Base-by-base conservation (phyloP, 108 stramenopile species). In the Nitzschia inconspicua region DNA sequence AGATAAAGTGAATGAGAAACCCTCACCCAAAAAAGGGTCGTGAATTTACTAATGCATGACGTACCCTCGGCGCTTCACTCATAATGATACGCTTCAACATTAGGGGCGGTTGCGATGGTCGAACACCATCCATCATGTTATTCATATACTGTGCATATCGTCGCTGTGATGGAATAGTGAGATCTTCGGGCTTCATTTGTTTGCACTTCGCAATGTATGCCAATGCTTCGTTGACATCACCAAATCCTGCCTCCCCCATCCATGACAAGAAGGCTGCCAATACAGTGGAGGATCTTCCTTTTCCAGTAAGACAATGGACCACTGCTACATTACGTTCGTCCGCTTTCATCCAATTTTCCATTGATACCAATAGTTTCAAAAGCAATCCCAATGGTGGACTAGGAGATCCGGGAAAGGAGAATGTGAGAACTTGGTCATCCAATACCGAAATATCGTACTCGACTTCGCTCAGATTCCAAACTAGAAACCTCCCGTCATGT, bases 401-500 rank as follows among this genome's bases (percentile, higher is more conserved):
- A 0, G 96, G 98, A 60, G 83, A 83, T 9, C 96, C 98, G 8
- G 96, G 95, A 76, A 97, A 97, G 36, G 78, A 70, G 73, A 86
- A 96, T 23, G 88, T 86, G 57, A 98, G 39, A 6, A 98, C 96
- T 68, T 89, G 85, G 64, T 95, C 80, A 41, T 95, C 79, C 44
- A 98, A 82, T 22, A 86, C 34, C 3, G 69, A 56, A 16, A 75
- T 65, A 57, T 96, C 96, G 66, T 97, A 98, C 20, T 85, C 79
- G 19, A 96, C 93, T 73, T 98, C 98, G 27, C 80, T 84, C 27
- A 98, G 56, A 77, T 98, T 98, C 95, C 94, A 97, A 19, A 97
- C 88, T 86, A 98, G 92, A 73, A 77, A 96, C 27, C 77, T 51
- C 26, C 67, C 69, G 23, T 71, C 79, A 47, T 96, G 95, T 40